phyloP scores from a whole-genome alignment of 1,139 yeast genomes.

The Blastobotrys apis region DNA sequence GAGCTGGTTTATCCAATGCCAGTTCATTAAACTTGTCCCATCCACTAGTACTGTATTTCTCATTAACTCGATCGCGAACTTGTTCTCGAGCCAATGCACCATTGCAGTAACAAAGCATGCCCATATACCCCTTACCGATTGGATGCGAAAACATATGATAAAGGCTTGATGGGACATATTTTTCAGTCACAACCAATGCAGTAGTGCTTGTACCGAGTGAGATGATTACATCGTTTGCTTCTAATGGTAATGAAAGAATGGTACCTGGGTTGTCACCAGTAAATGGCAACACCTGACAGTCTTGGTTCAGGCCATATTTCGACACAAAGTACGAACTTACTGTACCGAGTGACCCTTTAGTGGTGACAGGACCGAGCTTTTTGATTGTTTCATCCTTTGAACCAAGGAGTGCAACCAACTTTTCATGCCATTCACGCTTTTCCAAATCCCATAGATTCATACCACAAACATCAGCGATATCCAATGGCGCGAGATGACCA shows the following conservation, averaged over 20 bases:
- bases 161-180: conserved; percentile 72
- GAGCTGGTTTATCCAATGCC: conserved; percentile 21
- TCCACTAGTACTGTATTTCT: conserved; percentile 35
- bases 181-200: conserved; percentile 71
- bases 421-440: conserved; percentile 49
- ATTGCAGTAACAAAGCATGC: conserved; percentile 91
- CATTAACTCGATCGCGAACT: conserved; percentile 61
- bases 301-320: conserved; percentile 55
- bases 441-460: conserved; percentile 77
- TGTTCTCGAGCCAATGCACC: conserved; percentile 85
- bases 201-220: conserved; percentile 92
- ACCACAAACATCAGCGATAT: conserved; percentile 87
- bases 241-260: conserved; percentile 72
- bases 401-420: conserved; percentile 42
- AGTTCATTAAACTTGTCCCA: conserved; percentile 67
- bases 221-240: conserved; percentile 69
- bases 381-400: conserved; percentile 32
- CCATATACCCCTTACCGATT: conserved; percentile 79
- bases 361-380: conserved; percentile 50
- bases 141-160: conserved; percentile 89
- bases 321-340: conserved; percentile 57
- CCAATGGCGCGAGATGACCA: conserved; percentile 62
- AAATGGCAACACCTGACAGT: conserved; percentile 58
- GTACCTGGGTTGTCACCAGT: conserved; percentile 94
- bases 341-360: conserved; percentile 34